Evolutionary conservation across 2,329 filamentous ascomycete species (phyloP).

Genomic region (Aspergillus hiratsukae): DNA sequence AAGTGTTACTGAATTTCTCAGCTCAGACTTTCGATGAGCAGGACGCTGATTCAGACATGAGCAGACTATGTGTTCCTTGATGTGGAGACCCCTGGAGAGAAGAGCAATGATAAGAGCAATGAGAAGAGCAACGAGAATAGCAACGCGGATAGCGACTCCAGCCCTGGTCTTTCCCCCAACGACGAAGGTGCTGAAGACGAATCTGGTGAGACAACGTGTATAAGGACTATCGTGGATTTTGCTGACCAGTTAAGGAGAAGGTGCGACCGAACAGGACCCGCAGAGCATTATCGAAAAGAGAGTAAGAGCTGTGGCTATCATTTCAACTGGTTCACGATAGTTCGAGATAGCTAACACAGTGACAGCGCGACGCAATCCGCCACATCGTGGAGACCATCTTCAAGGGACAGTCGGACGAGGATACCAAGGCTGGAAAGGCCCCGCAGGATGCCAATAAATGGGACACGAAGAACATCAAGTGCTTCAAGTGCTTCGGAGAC

Average conservation of each 20-base stretch:
- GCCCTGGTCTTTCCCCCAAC: too few relatives aligned
- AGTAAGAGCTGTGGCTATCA: not conserved
- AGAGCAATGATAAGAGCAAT: not conserved
- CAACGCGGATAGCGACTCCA: not conserved
- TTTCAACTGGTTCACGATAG: not conserved
- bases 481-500: slow-evolving; percentile 22
- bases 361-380: slow-evolving; percentile 9
- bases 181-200: not conserved
- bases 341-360: not conserved
- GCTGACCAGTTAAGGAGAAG: not conserved
- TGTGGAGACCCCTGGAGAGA: not conserved
- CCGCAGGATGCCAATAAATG: slow-evolving; percentile 19
- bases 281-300: not conserved
- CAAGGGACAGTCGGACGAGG: not conserved
- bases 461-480: slow-evolving; percentile 30
- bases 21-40: not conserved
- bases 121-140: not conserved
- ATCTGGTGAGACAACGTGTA: not conserved
- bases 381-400: slow-evolving; percentile 12
- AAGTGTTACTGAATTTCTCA: not conserved
- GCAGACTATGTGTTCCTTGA: not conserved
- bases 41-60: not conserved
- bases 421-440: slow-evolving; percentile 3
- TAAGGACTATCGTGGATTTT: not conserved
- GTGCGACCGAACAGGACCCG: not conserved